phyloP scores from a whole-genome alignment of 345 rosid species.

The Aethionema arabicum region DNA sequence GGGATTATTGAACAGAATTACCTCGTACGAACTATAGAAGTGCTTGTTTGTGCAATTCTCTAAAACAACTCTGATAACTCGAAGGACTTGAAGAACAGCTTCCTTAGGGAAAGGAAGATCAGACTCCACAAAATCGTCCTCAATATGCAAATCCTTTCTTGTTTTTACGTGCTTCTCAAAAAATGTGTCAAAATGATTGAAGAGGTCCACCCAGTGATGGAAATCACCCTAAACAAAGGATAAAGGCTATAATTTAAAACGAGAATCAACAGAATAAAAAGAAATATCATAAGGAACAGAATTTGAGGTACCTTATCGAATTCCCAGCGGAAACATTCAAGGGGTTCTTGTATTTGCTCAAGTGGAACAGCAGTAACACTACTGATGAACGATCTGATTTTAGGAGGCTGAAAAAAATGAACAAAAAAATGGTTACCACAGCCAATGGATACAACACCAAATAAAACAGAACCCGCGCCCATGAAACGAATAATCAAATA shows the following conservation, averaged over 20 bases:
- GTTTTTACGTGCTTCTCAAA: slow-evolving; percentile 85
- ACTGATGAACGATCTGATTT: slow-evolving; percentile 76
- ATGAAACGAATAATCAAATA: not conserved
- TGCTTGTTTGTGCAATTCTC: slow-evolving; percentile 96
- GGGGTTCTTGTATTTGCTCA: slow-evolving; percentile 76
- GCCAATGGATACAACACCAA: slow-evolving; percentile 13
- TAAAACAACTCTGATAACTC: slow-evolving; percentile 83
- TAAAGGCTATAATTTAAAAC: slow-evolving; percentile 27
- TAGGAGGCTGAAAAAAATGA: slow-evolving; percentile 69
- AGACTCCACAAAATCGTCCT: slow-evolving; percentile 64
- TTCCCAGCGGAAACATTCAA: slow-evolving; percentile 82
- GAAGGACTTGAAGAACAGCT: slow-evolving; percentile 88
- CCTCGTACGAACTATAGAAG: slow-evolving; percentile 92
- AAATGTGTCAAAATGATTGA: slow-evolving; percentile 87
- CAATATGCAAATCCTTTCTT: slow-evolving; percentile 83
- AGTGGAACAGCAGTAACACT: slow-evolving; percentile 63
- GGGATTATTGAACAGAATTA: slow-evolving; percentile 28
- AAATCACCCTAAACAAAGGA: slow-evolving; percentile 78
- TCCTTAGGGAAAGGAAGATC: slow-evolving; percentile 82
- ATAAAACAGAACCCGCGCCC: not conserved
- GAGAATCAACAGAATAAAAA: slow-evolving; percentile 1
- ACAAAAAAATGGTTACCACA: slow-evolving; percentile 14
- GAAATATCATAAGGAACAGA: slow-evolving; percentile 13
- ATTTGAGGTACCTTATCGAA: slow-evolving; percentile 66
- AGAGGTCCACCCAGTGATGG: slow-evolving; percentile 98